Base-by-base conservation (phyloP, 2,329 filamentous ascomycete species). In the Pseudogymnoascus sp. region DNA sequence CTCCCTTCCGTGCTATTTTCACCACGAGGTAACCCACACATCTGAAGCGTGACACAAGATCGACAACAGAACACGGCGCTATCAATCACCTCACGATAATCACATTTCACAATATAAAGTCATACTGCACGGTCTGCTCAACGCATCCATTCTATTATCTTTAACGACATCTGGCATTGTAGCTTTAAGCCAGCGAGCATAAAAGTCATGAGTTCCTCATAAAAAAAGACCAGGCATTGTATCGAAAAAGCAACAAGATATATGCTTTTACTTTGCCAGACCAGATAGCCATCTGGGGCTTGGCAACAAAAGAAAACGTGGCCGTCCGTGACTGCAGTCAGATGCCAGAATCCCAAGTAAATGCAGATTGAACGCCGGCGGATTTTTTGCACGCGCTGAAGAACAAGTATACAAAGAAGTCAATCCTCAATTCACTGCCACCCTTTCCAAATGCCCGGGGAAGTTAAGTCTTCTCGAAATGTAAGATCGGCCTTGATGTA, bases 401-500 rank as follows among this genome's bases (percentile, higher is more conserved):
- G 42, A 56, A 62, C 63, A 62, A 64, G 44, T 62, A 64, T 64
- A 64, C 63, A 64, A 64, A 64, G 61, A 63, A 63, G 50, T 42
- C 31, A 38, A 63, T 42, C 63, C 61, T 53, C 63, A 56, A 61
- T 61, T 61, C 59, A 61, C 61, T 53, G 53, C 61, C 62, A 64
- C 62, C 56, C 62, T 53, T 64, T 62, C 59, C 53, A 61, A 64
- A 64, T 50, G 61, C 61, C 40, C 61, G 61, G 61, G 61, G 61
- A 60, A 38, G 56, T 65, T 56, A 56, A 44, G 53, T 61, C 62
- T 64, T 65, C 60, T 65, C 61, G 60, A 65, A 62, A 59, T 63
- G 64, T 67, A 64, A 65, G 62, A 65, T 65, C 64, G 62, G 59
- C 63, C 62, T 65, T 62, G 63, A 60, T 64, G 64, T 66, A 66